phyloP scores from a whole-genome alignment of 805 yeast species.

The Cyberlindnera suaveolens region DNA sequence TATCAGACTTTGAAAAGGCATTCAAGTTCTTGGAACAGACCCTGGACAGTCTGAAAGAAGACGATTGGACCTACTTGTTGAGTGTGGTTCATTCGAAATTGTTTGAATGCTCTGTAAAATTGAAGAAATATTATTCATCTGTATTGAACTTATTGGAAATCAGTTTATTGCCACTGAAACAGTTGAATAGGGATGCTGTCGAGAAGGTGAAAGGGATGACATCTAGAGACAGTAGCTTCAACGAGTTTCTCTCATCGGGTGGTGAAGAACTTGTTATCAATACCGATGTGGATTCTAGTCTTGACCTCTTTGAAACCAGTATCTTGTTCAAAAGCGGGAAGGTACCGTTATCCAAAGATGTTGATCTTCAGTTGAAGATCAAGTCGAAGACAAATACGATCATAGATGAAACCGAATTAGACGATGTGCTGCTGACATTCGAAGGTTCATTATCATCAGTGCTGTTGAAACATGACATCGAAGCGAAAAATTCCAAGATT shows the following conservation, averaged over 20 bases:
- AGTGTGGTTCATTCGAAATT: conserved; percentile 30
- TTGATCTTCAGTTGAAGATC: conserved; percentile 28
- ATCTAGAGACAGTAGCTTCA: not conserved
- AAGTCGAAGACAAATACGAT: conserved; percentile 22
- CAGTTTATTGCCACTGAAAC: conserved; percentile 18
- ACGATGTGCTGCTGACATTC: conserved; percentile 8
- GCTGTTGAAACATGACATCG: conserved; percentile 9
- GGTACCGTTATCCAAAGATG: conserved; percentile 15
- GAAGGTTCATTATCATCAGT: conserved; percentile 15
- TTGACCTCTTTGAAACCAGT: conserved; percentile 20
- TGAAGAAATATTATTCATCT: conserved; percentile 28
- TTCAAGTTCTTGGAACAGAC: conserved; percentile 35
- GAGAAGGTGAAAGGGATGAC: conserved; percentile 1
- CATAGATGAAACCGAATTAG: conserved; percentile 2
- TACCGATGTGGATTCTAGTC: conserved; percentile 20
- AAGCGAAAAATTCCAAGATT: not conserved
- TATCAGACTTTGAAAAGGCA: conserved; percentile 33
- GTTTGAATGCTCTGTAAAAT: conserved; percentile 30
- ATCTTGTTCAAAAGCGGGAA: conserved; percentile 16
- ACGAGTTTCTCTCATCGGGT: conserved; percentile 3
- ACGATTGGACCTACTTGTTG: conserved; percentile 34
- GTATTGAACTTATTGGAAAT: conserved; percentile 29
- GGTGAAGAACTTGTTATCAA: conserved; percentile 15
- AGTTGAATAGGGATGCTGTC: not conserved
- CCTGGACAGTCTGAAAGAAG: conserved; percentile 31